Conservation (phyloP, 2,329 filamentous ascomycete genomes). For the Hymenoscyphus fructigenus region DNA sequence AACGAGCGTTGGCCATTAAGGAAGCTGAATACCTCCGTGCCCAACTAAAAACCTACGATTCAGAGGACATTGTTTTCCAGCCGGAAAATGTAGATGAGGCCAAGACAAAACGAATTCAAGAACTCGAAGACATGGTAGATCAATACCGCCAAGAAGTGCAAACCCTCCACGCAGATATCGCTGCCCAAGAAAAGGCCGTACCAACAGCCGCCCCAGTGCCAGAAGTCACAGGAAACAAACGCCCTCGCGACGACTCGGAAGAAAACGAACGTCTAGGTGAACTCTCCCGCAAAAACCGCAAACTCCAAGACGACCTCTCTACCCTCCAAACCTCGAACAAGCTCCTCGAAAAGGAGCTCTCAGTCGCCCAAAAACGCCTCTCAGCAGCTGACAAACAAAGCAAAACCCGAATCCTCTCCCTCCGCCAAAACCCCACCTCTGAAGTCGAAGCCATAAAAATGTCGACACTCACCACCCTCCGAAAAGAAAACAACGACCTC, state of each 20-base stretch:
- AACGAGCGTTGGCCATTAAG: constrained; percentile 80
- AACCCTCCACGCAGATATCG: constrained; percentile 71
- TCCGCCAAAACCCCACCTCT: constrained; percentile 90
- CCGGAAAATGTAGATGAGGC: constrained; percentile 75
- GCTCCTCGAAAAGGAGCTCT: constrained; percentile 72
- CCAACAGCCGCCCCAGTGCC: constrained; percentile 37
- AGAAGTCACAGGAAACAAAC: constrained; percentile 57
- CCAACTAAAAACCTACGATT: constrained; percentile 84
- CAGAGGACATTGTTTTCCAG: constrained; percentile 84
- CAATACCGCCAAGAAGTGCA: constrained; percentile 82
- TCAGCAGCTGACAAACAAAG: constrained; percentile 62
- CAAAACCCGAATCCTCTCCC: constrained; percentile 77
- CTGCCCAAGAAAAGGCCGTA: constrained; percentile 54
- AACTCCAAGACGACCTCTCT: constrained; percentile 75
- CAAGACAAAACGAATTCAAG: constrained; percentile 71
- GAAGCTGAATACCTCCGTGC: constrained; percentile 93
- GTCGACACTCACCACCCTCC: constrained; percentile 72
- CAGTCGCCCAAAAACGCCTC: constrained; percentile 72
- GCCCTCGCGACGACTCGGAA: constrained; percentile 55
- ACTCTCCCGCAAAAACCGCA: constrained; percentile 82
- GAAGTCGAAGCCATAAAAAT: constrained; percentile 82
- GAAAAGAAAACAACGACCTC: constrained; percentile 81
- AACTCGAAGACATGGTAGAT: constrained; percentile 84
- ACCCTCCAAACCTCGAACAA: constrained; percentile 67
- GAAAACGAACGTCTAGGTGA: constrained; percentile 73